phyloP scores from a whole-genome alignment of 192 early-diverging fungal species.

The Podila verticillata region DNA sequence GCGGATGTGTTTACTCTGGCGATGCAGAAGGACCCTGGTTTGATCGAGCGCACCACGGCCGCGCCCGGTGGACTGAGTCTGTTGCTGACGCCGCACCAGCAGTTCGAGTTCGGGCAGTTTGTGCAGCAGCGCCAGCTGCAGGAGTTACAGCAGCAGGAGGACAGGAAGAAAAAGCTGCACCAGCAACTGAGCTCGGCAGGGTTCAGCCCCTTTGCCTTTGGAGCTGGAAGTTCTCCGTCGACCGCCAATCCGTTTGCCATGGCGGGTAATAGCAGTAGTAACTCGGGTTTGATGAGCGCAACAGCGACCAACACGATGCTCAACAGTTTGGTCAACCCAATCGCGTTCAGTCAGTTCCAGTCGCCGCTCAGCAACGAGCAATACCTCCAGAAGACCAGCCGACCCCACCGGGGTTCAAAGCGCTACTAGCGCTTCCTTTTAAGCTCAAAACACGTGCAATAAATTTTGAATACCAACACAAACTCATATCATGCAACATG shows the following conservation, averaged over 20 bases:
- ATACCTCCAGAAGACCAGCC: neutral
- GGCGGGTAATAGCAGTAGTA: neutral
- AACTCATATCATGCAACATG: too few relatives aligned
- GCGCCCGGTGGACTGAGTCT: slow-evolving; percentile 38
- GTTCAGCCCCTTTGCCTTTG: neutral
- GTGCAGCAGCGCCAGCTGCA: slow-evolving; percentile 21
- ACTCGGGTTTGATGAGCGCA: neutral
- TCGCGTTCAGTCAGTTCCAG: neutral
- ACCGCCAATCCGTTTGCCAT: too few relatives aligned
- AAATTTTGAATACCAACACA: too few relatives aligned
- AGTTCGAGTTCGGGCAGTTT: slow-evolving; percentile 43
- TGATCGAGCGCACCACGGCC: slow-evolving; percentile 24
- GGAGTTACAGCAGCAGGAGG: slow-evolving; percentile 19
- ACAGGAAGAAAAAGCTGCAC: neutral
- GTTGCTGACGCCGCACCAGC: slow-evolving; percentile 39
- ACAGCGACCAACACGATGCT: neutral
- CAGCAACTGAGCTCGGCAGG: neutral
- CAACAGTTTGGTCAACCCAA: neutral
- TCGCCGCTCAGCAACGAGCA: neutral
- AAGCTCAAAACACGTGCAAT: too few relatives aligned
- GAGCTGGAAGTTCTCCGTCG: neutral
- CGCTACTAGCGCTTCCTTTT: neutral
- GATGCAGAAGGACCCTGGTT: slow-evolving; percentile 35
- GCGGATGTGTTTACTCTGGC: slow-evolving; percentile 46
- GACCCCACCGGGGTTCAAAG: neutral